Conservation (phyloP, 306 rosid species). For the Delonix regia region DNA sequence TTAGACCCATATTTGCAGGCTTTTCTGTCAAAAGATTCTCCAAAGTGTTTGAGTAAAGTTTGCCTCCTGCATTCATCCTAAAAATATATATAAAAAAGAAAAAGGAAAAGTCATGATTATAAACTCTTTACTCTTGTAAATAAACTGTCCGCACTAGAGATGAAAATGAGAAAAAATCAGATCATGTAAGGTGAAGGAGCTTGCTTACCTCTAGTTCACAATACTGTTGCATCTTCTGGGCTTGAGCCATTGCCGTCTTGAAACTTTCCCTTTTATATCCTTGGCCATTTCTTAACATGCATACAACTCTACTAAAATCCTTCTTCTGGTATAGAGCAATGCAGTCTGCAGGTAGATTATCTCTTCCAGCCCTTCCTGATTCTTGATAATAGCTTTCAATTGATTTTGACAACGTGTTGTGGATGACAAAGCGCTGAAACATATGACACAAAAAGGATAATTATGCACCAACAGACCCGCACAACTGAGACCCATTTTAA, state of each 20-base stretch:
- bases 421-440: constrained; percentile 88
- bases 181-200: constrained; percentile 25
- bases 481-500: constrained; percentile 21
- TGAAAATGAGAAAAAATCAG: constrained; percentile 9
- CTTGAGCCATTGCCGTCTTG: constrained; percentile 85
- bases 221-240: constrained; percentile 87
- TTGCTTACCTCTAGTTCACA: constrained; percentile 82
- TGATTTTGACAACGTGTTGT: constrained; percentile 92
- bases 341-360: constrained; percentile 78
- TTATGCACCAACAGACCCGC: not conserved
- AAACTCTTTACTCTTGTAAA: not conserved
- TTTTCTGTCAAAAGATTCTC: constrained; percentile 74
- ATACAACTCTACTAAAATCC: constrained; percentile 93
- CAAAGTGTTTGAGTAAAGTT: constrained; percentile 80
- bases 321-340: constrained; percentile 87
- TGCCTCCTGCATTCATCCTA: constrained; percentile 89
- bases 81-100: no score
- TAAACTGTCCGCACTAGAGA: constrained; percentile 15
- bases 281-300: constrained; percentile 89
- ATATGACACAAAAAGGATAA: constrained; percentile 11
- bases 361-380: constrained; percentile 99
- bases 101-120: constrained; percentile 21
- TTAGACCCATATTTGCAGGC: constrained; percentile 77
- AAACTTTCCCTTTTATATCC: constrained; percentile 64
- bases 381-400: constrained; percentile 98